phyloP scores from a whole-genome alignment of 495 filamentous ascomycete genomes.

The Neurospora hispaniola region DNA sequence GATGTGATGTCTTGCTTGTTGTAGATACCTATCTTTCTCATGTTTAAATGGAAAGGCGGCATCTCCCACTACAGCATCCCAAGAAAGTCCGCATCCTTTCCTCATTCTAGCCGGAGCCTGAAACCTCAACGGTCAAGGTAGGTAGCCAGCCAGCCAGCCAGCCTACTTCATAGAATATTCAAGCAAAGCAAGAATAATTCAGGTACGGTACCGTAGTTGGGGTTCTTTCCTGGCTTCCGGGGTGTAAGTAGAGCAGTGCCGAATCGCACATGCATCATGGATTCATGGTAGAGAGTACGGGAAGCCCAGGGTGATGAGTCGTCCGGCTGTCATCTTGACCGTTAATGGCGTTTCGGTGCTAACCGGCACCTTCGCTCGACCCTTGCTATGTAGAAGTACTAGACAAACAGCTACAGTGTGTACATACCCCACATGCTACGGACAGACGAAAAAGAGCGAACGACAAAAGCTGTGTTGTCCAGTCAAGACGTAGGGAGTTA shows the following conservation, averaged over 20 bases:
- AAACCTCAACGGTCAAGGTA: neutral
- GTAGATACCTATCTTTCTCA: neutral
- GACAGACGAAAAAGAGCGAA: neutral
- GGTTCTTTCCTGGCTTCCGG: neutral
- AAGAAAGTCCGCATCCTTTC: neutral
- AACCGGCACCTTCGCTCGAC: neutral
- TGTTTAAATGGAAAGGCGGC: neutral
- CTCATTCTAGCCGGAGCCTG: neutral
- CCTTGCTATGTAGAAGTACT: neutral
- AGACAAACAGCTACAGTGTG: neutral
- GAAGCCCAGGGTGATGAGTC: neutral
- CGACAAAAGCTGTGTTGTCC: neutral
- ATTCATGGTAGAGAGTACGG: neutral
- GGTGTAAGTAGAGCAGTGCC: neutral
- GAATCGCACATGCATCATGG: neutral
- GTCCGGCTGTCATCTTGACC: neutral
- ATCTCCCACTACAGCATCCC: neutral
- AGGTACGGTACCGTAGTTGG: neutral
- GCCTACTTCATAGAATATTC: neutral
- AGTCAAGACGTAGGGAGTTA: neutral
- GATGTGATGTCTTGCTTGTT: neutral
- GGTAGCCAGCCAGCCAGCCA: neutral
- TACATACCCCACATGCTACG: neutral
- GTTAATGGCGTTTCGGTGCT: neutral
- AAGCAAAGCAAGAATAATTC: neutral